Base-by-base conservation (phyloP, 176 grass and related monocot genomes). In the Oryza longistaminata region DNA sequence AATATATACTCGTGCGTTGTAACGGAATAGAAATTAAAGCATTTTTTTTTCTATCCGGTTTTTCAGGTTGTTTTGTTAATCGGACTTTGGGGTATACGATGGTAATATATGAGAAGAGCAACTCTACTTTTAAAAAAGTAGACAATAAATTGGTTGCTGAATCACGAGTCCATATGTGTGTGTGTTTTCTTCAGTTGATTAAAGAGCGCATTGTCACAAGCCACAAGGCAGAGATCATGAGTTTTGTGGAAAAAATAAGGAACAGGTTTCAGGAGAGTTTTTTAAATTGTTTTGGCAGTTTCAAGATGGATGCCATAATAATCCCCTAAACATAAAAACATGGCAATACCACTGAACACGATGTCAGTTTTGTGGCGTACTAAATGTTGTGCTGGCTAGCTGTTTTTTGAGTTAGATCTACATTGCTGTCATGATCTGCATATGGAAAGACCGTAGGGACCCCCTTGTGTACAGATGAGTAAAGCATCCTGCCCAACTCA, bases 381-480 rank as follows among this genome's bases (percentile, higher is more conserved):
- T 26, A 15, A 46, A 21, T 34, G 42, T 1, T 45, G 55, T 58
- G 73, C 10, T 44, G 77, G 42, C 10, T 22, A 26, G 24, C 12
- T 65, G 68, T 37, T 3, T 2, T 2, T 49, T 27, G n/a, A 35
- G 73, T 77, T 67, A 88, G 86, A 83, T 83, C 67, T 48, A 25
- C 42, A 55, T 78, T 8, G 77, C 64, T 70, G n/a, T 64, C 66
- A 64, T 12, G 49, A 49, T 76, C 79, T 82, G 72, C 27, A 62
- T 77, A 39, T 50, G 73, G 73, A 19, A 39, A 49, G 72, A 76
- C 79, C 37, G 64, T 27, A 87, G 15, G 79, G 71, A 45, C 64
- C 78, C 71, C 58, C 78, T 37, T 37, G 66, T 26, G 26, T 24
- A 24, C 79, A 70, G 71, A 48, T 26, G 71, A 87, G 46, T 64